These are phyloP conservation scores for Apiotrichum laibachii DNA, from an alignment of 1,284 basidiomycete genomes.

Conservation along the genomic window DNA sequence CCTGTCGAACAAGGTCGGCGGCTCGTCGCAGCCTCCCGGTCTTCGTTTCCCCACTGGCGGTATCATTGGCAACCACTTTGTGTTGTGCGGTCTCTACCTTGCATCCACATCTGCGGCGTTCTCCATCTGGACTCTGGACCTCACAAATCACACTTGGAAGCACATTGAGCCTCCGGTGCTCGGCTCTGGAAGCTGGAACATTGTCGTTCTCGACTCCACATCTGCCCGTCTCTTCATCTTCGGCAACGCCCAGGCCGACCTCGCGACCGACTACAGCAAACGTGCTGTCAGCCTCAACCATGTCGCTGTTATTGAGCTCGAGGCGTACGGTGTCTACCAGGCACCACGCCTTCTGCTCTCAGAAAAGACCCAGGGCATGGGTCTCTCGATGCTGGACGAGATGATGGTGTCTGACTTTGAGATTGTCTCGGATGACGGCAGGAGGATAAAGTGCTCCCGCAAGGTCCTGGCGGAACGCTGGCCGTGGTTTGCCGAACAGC, in stretches of 20 bases:
- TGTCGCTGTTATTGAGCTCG: constrained; percentile 82
- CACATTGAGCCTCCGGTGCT: constrained; percentile 79
- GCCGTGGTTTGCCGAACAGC: constrained; percentile 86
- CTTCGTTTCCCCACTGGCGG: constrained; percentile 90
- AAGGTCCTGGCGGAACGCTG: constrained; percentile 79
- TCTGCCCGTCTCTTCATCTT: constrained; percentile 80
- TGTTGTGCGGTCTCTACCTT: constrained; percentile 84
- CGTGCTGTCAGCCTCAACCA: constrained; percentile 87
- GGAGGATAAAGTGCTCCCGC: constrained; percentile 75
- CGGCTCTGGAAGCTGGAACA: constrained; percentile 79
- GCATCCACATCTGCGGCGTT: constrained; percentile 72
- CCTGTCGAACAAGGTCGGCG: constrained; percentile 51
- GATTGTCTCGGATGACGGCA: constrained; percentile 83
- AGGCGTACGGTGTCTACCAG: constrained; percentile 89
- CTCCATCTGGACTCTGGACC: constrained; percentile 83
- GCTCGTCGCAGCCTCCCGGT: constrained; percentile 76
- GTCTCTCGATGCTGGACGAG: constrained; percentile 74
- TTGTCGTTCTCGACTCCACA: constrained; percentile 74
- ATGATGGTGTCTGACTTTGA: constrained; percentile 78
- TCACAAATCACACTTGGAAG: constrained; percentile 74
- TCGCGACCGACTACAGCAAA: constrained; percentile 87
- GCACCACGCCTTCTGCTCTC: constrained; percentile 69
- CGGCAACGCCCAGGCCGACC: constrained; percentile 78
- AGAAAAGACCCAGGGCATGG: constrained; percentile 63
- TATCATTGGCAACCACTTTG: constrained; percentile 78